Base-by-base conservation (phyloP, 2,329 filamentous ascomycete genomes). In the Geosmithia flava region DNA sequence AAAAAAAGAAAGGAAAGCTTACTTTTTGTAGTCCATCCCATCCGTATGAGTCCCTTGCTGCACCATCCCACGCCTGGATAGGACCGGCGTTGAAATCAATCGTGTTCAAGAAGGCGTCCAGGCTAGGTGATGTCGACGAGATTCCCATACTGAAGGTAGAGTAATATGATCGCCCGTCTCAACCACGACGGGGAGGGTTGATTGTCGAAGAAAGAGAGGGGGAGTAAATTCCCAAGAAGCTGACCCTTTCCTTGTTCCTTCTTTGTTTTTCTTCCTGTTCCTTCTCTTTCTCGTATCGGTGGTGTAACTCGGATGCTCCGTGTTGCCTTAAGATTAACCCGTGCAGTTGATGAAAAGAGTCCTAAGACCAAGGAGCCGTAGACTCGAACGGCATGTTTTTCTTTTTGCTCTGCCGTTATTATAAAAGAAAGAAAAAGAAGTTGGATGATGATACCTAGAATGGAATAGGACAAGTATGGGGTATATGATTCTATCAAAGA, bases 51-150 rank as follows among this genome's bases (percentile, higher is more conserved):
- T 66, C 64, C 52, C 65, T 67, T 16, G 69, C 66, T 29, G 65
- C 66, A 47, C 74, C 74, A 52, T 77, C 72, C 71, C 73, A 77
- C 52, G 69, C 66, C 59, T 66, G 68, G n/a, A 75, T 57, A 13
- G 52, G 45, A 27, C 52, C 49, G 29, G 47, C 46, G 40, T 50
- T 47, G 27, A 54, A 49, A 48, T 53, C 46, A 49, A 55, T 54
- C 41, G 48, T 56, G 43, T 62, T 62, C 37, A 60, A 55, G 44
- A 55, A 53, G 11, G 61, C 63, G 33, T 62, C 58, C 17, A 61
- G 52, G 20, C 37, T 42, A 20, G 33, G 27, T 10, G 3, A 2
- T 27, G 29, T 23, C 29, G n/a, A 45, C 20, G 47, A 23, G 27
- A 13, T 29, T 20, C 17, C 29, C 42, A 45, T 41, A 13, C 19